Conservation (phyloP, 2,329 filamentous ascomycete species). For the Hymenoscyphus infarciens region DNA sequence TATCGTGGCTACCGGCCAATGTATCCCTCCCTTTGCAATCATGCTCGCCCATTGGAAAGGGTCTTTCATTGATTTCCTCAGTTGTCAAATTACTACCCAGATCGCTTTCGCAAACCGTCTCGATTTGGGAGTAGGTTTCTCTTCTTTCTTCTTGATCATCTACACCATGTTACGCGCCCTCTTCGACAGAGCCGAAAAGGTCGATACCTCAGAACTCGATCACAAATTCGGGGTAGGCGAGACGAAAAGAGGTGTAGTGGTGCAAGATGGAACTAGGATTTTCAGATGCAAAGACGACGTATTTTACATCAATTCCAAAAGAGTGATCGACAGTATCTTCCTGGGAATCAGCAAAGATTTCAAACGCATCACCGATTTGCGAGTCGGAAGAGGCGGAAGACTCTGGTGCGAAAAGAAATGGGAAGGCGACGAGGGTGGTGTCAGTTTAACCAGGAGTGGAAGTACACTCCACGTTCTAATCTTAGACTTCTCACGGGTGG, state of each 20-base stretch:
- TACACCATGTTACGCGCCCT: conserved; percentile 16
- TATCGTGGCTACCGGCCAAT: conserved; percentile 8
- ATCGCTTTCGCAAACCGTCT: not conserved
- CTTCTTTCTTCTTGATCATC: conserved; percentile 12
- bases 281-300: conserved; percentile 15
- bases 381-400: not conserved
- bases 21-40: not conserved
- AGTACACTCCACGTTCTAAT: conserved; percentile 21
- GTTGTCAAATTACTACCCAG: conserved; percentile 5
- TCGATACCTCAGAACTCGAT: conserved; percentile 10
- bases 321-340: conserved; percentile 10
- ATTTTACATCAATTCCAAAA: conserved; percentile 19
- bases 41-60: conserved; percentile 6
- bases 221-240: conserved; percentile 5
- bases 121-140: conserved; percentile 36
- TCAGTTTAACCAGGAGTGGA: conserved; percentile 9
- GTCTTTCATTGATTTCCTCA: conserved; percentile 9
- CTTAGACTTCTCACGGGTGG: conserved; percentile 19
- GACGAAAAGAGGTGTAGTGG: conserved; percentile 2
- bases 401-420: conserved; percentile 3
- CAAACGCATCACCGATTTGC: not conserved
- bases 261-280: conserved; percentile 14
- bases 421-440: not conserved
- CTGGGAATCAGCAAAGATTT: conserved; percentile 7
- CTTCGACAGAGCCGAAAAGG: conserved; percentile 12